Evolutionary conservation across 371 early-diverging fungal species (phyloP).

Genomic region (Funneliformis caledonium): DNA sequence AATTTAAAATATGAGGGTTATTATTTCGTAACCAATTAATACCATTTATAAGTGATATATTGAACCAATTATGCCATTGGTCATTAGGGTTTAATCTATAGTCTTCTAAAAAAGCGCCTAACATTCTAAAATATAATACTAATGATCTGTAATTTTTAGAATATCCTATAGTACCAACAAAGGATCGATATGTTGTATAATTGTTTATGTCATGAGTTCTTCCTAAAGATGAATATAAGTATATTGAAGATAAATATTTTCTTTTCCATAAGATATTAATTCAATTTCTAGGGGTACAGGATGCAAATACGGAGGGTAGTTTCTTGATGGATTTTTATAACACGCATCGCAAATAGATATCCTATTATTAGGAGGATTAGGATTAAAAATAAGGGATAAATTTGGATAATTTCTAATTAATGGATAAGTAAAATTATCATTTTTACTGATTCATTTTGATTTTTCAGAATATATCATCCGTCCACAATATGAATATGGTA

Average conservation of each 20-base stretch:
- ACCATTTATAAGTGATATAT: not conserved
- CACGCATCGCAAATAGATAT: not conserved
- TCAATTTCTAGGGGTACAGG: not conserved
- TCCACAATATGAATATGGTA: constrained; percentile 7
- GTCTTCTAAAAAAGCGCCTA: constrained; percentile 3
- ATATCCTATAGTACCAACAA: not conserved
- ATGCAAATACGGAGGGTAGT: not conserved
- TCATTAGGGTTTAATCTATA: not conserved
- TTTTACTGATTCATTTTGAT: not conserved
- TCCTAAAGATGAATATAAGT: constrained; percentile 5
- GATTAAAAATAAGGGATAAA: not conserved
- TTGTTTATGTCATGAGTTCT: not conserved
- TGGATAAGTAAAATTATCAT: not conserved
- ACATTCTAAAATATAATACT: not conserved
- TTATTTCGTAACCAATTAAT: constrained; percentile 2
- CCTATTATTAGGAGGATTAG: not conserved
- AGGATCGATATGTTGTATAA: not conserved
- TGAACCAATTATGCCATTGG: not conserved
- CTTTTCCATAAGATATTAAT: not conserved
- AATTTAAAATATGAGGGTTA: constrained; percentile 4
- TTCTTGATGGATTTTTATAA: not conserved
- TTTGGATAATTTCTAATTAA: not conserved
- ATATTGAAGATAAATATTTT: constrained; percentile 1
- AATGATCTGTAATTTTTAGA: constrained; percentile 7
- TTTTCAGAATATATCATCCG: constrained; percentile 5